Evolutionary conservation across 2,329 filamentous ascomycete species (phyloP).

Genomic region (Thermothelomyces thermophilus): DNA sequence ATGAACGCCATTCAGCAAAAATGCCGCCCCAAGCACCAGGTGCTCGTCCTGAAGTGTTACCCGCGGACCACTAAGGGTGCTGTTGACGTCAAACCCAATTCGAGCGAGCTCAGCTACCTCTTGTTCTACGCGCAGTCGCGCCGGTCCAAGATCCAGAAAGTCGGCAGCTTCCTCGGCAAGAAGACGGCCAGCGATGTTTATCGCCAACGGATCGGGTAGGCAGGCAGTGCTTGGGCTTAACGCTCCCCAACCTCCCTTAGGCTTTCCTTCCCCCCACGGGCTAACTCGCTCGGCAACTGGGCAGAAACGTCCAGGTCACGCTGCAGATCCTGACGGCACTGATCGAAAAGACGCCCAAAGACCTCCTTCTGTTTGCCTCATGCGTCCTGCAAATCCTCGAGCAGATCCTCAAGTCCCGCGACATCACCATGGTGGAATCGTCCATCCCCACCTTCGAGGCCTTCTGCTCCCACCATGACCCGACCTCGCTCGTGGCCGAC

Average conservation of each 20-base stretch:
- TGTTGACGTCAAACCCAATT: conserved; percentile 90
- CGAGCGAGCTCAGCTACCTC: conserved; percentile 92
- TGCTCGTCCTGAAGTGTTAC: conserved; percentile 93
- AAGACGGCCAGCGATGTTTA: conserved; percentile 88
- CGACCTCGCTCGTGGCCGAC: conserved; percentile 76
- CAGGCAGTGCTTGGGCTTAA: conserved; percentile 16
- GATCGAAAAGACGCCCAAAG: conserved; percentile 86
- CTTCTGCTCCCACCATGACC: conserved; percentile 85
- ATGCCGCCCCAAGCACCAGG: conserved; percentile 91
- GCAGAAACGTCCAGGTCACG: conserved; percentile 86
- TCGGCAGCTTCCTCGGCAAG: conserved; percentile 90
- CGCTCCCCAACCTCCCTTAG: neutral
- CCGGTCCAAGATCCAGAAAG: conserved; percentile 91
- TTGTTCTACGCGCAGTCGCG: conserved; percentile 95
- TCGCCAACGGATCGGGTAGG: conserved; percentile 77
- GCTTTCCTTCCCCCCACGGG: neutral
- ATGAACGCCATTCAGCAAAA: conserved; percentile 62
- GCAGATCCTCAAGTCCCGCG: conserved; percentile 73
- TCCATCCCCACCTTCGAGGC: conserved; percentile 79
- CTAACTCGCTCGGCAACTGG: neutral
- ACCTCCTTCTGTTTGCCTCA: conserved; percentile 80
- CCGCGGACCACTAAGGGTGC: conserved; percentile 85
- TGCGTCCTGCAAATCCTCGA: conserved; percentile 80
- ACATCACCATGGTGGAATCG: conserved; percentile 89
- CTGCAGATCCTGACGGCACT: conserved; percentile 86